Base-by-base conservation (phyloP, 1,284 basidiomycete genomes). In the Neolentinus lepideus region DNA sequence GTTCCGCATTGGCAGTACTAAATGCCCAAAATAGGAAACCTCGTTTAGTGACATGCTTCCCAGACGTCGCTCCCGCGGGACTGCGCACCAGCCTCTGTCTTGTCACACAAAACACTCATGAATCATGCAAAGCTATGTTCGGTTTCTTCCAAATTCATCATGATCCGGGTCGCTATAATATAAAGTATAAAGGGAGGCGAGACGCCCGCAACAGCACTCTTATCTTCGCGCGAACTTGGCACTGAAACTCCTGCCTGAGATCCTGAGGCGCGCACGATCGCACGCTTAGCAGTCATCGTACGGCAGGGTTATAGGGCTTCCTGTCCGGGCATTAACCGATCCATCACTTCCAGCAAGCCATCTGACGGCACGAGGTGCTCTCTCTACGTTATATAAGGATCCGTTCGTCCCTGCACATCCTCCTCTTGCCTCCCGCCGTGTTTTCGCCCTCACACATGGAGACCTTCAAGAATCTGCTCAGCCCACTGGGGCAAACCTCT, bases 401-500 rank as follows among this genome's bases (percentile, higher is more conserved):
- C 50, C 59, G 57, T 59, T 58, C 61, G 58, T 58, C 59, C 25
- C 59, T 35, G 59, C 59, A 53, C 56, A 56, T 57, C 59, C 47
- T 53, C 55, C 62, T 63, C 62, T 57, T 57, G 52, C 55, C 46
- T 58, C 56, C 26, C 12, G 48, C 16, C 38, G 25, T 48, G 24
- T 47, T 62, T 19, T 3, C 35, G 11, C 36, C 36, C 19, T 45
- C 27, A 14, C 55, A 64, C 64, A 86, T 86, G 84, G 79, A 86
- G 57, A 62, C 77, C 47, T 63, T 86, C 57, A 84, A 80, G 71
- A 82, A 66, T 62, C 71, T 84, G 58, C 69, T 86, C 46, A 81
- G 83, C 57, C 84, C 84, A 3, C 64, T 85, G 54, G 77, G 75
- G 38, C 38, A 43, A 71, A 76, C 75, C 60, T 78, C 81, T 29